These are phyloP conservation scores for Colletotrichum noveboracense DNA, from an alignment of 2,329 filamentous ascomycete genomes.

Conservation along the genomic window DNA sequence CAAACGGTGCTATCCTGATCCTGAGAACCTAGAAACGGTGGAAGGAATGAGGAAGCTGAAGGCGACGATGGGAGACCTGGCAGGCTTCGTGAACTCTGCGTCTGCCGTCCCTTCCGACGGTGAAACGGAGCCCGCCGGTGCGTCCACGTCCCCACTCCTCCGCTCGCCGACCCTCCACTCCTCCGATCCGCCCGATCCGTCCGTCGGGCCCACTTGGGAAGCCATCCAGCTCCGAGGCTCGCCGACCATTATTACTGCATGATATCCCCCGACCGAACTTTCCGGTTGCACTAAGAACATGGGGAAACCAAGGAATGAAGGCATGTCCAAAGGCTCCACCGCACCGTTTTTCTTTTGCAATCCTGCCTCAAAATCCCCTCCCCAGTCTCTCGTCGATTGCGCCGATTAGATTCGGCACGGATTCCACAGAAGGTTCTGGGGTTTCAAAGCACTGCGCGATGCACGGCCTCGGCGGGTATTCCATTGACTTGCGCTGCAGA, in stretches of 20 bases:
- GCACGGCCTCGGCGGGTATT: not conserved
- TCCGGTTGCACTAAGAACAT: not conserved
- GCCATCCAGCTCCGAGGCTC: not conserved
- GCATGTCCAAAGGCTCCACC: not conserved
- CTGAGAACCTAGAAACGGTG: not conserved
- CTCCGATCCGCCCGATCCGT: not conserved
- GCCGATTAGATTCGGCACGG: not conserved
- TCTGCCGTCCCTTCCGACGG: not conserved
- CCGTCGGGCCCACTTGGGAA: not conserved
- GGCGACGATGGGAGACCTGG: not conserved
- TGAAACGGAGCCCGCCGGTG: not conserved
- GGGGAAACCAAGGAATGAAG: not conserved
- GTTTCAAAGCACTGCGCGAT: not conserved
- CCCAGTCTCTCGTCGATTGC: not conserved
- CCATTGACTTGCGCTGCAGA: not conserved
- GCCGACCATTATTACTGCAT: not conserved
- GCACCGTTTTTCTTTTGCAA: not conserved
- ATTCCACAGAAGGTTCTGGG: conserved; percentile 1
- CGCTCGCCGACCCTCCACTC: not conserved
- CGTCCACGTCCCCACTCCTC: not conserved
- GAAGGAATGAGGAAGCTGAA: not conserved
- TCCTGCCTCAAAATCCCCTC: not conserved
- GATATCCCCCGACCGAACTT: not conserved
- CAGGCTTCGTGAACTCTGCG: not conserved
- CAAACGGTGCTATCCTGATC: not conserved